phyloP scores from a whole-genome alignment of 2,329 filamentous ascomycete genomes.

The Sporothrix curviconia region DNA sequence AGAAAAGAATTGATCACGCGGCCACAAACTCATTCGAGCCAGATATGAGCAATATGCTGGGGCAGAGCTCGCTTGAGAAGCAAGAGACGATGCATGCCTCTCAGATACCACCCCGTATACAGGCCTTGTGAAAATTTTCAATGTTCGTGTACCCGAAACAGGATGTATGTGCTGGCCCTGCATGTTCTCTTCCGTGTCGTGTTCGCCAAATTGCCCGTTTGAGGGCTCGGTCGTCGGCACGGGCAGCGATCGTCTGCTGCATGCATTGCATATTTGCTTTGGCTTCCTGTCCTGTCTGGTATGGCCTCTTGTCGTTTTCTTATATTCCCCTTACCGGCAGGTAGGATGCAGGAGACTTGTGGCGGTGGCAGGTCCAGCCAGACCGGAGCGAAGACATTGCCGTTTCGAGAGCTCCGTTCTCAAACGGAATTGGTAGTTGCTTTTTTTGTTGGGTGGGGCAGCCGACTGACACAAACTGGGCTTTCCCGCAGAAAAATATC shows the following conservation, averaged over 20 bases:
- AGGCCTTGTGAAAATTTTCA: no score
- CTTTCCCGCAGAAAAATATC: neutral
- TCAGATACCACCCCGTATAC: no score
- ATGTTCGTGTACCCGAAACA: neutral
- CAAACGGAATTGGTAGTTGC: neutral
- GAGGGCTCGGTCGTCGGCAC: conserved; percentile 5
- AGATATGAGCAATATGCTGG: neutral
- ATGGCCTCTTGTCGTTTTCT: neutral
- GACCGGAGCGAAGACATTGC: no score
- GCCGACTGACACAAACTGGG: neutral
- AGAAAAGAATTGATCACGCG: neutral
- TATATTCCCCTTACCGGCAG: neutral
- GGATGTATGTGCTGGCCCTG: neutral
- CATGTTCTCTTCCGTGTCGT: neutral
- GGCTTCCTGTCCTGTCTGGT: neutral
- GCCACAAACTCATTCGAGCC: neutral
- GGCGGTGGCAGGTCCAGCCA: no score
- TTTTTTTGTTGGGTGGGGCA: neutral
- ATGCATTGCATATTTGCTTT: neutral
- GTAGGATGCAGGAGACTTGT: no score
- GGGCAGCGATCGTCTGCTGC: conserved; percentile 1
- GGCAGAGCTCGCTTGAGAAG: no score
- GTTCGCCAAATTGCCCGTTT: neutral
- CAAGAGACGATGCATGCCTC: no score
- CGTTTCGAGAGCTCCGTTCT: neutral